Evolutionary conservation across 768 basidiomycete genomes (phyloP), one percentile per base, ranked within the genome.

Genomic region (Mycena pura): DNA sequence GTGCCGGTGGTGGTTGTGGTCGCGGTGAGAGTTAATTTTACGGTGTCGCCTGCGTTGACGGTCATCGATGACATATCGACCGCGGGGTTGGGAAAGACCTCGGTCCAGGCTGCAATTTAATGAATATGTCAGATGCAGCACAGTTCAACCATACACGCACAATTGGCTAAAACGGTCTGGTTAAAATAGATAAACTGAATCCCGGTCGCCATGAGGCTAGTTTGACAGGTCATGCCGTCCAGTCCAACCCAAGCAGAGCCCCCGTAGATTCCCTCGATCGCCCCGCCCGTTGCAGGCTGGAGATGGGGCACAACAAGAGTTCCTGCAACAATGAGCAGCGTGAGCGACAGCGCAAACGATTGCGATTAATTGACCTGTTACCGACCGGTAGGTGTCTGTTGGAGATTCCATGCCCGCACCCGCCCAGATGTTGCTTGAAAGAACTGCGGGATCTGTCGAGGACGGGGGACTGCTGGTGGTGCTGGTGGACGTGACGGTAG

Each of bases 221-320:
- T 36, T 38, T 34, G 22, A 27, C 54, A 55, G 17, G 54, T 55
- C 22, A 34, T 31, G 54, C 54, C 54, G 25, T 55, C 54, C 29
- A 55, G 22, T n/a, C 54, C 54, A 46, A 55, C 44, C 54, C 54
- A 55, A 36, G 54, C 43, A 19, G 54, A 55, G 13, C 29, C 54
- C 14, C 29, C 43, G 31, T 55, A 44, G 17, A 7, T 14, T 8
- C 54, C 54, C 19, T 27, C 43, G 22, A 19, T 36, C 31, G 31
- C 48, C 17, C 43, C 43, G n/a, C 54, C 54, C 6, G 54, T 27
- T 25, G 54, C 29, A 24, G 54, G 29, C 25, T 27, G 22, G 17
- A 31, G 54, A 19, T 32, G 31, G 25, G 54, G 54, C 34, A 55
- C 54, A 1, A 55, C 44, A 27, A 55, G 22, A 36, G 54, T 55